These are phyloP conservation scores for Trichothecium roseum DNA, from an alignment of 2,329 filamentous ascomycete genomes.

Conservation along the genomic window DNA sequence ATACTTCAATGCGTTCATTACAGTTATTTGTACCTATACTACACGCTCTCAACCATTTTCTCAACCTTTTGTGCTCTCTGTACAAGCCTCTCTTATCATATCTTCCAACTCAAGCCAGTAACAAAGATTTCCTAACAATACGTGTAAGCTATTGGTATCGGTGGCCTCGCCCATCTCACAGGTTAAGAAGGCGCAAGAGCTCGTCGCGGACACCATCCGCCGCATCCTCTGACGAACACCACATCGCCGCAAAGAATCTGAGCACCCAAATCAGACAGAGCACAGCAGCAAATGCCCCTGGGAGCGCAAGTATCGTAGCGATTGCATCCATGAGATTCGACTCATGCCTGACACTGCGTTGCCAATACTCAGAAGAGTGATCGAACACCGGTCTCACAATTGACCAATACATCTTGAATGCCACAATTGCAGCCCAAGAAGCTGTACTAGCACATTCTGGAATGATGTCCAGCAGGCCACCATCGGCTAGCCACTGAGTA, in stretches of 20 bases:
- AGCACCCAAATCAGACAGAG: constrained; percentile 15
- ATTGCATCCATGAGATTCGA: constrained; percentile 13
- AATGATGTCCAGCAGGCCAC: too few species aligned
- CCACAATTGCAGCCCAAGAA: constrained; percentile 1
- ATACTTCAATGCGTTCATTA: too few species aligned
- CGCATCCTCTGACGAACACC: constrained; percentile 1
- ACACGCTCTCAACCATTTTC: too few species aligned
- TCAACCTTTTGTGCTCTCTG: too few species aligned
- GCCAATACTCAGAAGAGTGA: constrained; percentile 23
- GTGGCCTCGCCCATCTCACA: constrained; percentile 1
- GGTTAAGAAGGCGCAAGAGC: constrained; percentile 8
- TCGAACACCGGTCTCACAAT: constrained; percentile 28
- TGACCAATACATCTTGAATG: constrained; percentile 22
- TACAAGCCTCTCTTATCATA: too few species aligned
- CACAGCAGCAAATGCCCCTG: constrained; percentile 13
- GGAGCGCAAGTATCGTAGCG: constrained; percentile 15
- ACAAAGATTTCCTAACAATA: too few species aligned
- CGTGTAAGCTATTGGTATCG: too few species aligned
- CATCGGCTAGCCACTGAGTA: too few species aligned
- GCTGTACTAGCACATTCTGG: too few species aligned
- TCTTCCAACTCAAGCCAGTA: too few species aligned
- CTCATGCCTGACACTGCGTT: constrained; percentile 12
- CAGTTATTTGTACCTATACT: too few species aligned
- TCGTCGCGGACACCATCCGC: constrained; percentile 4
- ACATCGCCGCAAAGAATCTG: constrained; percentile 11